Evolutionary conservation across 108 stramenopile genomes (phyloP).

Genomic region (Skeletonema menzelii): DNA sequence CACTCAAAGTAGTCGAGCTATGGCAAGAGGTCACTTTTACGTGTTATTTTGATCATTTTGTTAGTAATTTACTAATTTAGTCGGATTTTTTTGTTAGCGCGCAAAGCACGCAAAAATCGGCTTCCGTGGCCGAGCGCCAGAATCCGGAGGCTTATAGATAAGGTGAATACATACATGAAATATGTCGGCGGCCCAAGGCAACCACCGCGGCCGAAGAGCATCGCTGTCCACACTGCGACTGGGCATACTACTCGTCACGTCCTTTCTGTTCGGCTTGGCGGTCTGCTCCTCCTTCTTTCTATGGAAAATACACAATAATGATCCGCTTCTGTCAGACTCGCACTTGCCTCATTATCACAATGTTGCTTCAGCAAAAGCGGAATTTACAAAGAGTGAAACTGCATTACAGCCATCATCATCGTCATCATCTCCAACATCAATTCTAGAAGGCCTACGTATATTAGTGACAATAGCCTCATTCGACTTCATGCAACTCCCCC

Average conservation of each 20-base stretch:
- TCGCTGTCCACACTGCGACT: slow-evolving; percentile 7
- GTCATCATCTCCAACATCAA: neutral
- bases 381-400: neutral
- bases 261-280: slow-evolving; percentile 28
- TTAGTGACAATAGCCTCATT: slow-evolving; percentile 78
- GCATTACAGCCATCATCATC: neutral
- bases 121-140: no score
- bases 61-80: no score
- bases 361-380: neutral
- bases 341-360: slow-evolving; percentile 1
- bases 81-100: no score
- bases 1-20: no score
- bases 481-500: slow-evolving; percentile 80
- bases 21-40: no score
- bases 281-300: slow-evolving; percentile 31
- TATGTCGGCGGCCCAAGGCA: neutral
- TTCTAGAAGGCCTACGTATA: slow-evolving; percentile 54
- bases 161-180: no score
- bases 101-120: no score
- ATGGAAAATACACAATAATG: slow-evolving; percentile 26
- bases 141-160: no score
- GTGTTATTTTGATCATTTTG: no score
- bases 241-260: slow-evolving; percentile 10
- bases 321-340: slow-evolving; percentile 18
- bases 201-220: neutral